Base-by-base conservation (phyloP, 306 rosid species). In the Carpinus fangiana region DNA sequence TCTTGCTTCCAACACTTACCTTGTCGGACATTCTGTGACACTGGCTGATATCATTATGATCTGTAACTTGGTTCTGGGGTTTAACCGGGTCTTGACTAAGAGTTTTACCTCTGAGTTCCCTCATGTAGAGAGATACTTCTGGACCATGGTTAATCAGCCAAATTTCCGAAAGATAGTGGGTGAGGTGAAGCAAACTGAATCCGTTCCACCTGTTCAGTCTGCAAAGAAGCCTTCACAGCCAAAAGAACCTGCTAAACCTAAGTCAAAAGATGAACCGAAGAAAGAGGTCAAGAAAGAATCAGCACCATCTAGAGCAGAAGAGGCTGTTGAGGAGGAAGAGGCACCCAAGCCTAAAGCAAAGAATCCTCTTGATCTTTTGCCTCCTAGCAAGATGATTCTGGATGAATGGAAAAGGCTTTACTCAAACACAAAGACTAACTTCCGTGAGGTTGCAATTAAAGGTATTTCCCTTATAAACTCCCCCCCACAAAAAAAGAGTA, bases 401-500 rank as follows among this genome's bases (percentile, higher is more conserved):
- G 98, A 93, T 79, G 98, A 93, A 8, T 93, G 97, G 97, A 91
- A 93, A 79, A 86, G 97, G 79, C 96, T 93, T 45, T 93, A 93
- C 84, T 93, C 98, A 0, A 93, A 93, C 91, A 90, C 98, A 0
- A 93, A 93, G 84, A 86, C 86, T 48, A 91, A 93, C 88, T 93
- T 93, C 86, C 90, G 97, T 3, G 97, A 93, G 90, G 98, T 93
- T 61, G 98, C 97, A 65, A 83, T 93, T 75, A 93, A 93, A 84
- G 97, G 98, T 93, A 87, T 75, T 0, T 64, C 23, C 45, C 7
- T 0, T 64, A 64, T 16, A 62, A 62, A 3, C 18, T 34, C 17
- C 38, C 38, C 34, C 0, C 66, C 66, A 16, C 5, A 4, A 31
- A 14, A 0, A 31, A 14, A 0, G 2, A 31, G 66, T 60, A 14